A percentile compares a stretch with the other conserved stretches of the same genome.
phyloP scores from a whole-genome alignment of 805 yeast genomes.

The Brettanomyces nanus region DNA sequence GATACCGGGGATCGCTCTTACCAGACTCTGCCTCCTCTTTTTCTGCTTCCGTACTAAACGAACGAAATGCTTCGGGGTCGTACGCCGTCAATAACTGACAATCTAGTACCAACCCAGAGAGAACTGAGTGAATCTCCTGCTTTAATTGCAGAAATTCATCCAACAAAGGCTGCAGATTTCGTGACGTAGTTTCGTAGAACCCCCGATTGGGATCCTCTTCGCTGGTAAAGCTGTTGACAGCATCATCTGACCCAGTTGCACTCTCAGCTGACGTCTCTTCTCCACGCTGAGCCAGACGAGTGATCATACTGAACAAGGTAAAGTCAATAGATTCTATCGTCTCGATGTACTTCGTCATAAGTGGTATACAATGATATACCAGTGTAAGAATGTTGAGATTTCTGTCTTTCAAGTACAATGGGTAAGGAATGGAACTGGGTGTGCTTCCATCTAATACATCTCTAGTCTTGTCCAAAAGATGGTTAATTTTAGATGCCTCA shows the following conservation, averaged over 20 bases:
- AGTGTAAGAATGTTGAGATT: slow-evolving; percentile 46
- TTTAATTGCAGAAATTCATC: slow-evolving; percentile 71
- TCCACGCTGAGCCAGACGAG: slow-evolving; percentile 15
- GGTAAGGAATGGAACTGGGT: slow-evolving; percentile 16
- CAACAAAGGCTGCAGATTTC: slow-evolving; percentile 34
- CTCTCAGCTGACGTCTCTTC: slow-evolving; percentile 13
- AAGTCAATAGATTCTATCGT: slow-evolving; percentile 55
- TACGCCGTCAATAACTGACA: slow-evolving; percentile 61
- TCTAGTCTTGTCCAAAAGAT: slow-evolving; percentile 34
- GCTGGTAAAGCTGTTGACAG: slow-evolving; percentile 7
- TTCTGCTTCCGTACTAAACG: slow-evolving; percentile 39
- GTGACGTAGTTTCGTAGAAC: slow-evolving; percentile 28
- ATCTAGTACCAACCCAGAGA: slow-evolving; percentile 53
- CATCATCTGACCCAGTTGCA: slow-evolving; percentile 18
- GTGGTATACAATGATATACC: slow-evolving; percentile 44
- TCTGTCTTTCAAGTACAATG: slow-evolving; percentile 28
- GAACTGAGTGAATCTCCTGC: slow-evolving; percentile 58
- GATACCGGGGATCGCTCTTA: slow-evolving; percentile 29
- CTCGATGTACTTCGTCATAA: slow-evolving; percentile 42
- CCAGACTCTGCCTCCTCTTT: slow-evolving; percentile 35
- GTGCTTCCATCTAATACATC: slow-evolving; percentile 33
- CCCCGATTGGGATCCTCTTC: slow-evolving; percentile 14
- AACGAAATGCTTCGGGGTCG: slow-evolving; percentile 64
- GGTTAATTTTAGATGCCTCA: slow-evolving; percentile 30
- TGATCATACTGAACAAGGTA: slow-evolving; percentile 36